Base-by-base conservation (phyloP, 768 basidiomycete genomes). In the Boletales sp. region DNA sequence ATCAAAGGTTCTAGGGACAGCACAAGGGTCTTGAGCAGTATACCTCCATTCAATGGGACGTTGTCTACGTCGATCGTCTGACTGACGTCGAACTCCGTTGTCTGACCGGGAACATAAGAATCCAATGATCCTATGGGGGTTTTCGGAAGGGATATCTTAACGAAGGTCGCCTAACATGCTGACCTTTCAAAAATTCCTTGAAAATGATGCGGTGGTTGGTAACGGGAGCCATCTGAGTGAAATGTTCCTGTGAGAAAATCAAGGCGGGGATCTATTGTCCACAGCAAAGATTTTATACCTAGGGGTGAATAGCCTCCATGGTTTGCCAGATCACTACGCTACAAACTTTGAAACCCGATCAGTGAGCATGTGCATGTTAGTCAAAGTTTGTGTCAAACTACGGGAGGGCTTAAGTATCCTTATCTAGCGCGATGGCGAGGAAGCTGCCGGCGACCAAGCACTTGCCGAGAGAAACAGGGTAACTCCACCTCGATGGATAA, bases 61-160 rank as follows among this genome's bases (percentile, higher is more conserved):
- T 57, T 72, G 15, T 80, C 76, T 17, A 74, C 56, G 54, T 83
- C 81, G 56, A 84, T 82, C 1, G 66, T 73, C 47, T 72, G 58
- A 0, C 65, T 72, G 5, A 50, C 64, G 49, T 82, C 78, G 51
- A 77, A 72, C 0, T 74, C 57, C 3, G 73, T 72, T 6, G 76
- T 78, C 55, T 76, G 69, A 15, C 76, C 76, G 0, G 71, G 66
- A 59, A 65, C 21, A 12, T 36, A 44, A 33, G 31, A 1, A 8
- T 21, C 49, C 32, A 15, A 4, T n/a, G 35, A 28, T 28, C 25
- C 25, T 28, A 28, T 18, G 34, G 13, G 48, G 15, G 30, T 8
- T 25, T 42, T 13, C 13, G 42, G 42, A 7, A 40, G 8, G 18
- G 17, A 47, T 32, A 15, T 17, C 19, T 21, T 4, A 12, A 13